These are phyloP conservation scores for Camelina laxa DNA, from an alignment of 345 rosid species.

Conservation along the genomic window DNA sequence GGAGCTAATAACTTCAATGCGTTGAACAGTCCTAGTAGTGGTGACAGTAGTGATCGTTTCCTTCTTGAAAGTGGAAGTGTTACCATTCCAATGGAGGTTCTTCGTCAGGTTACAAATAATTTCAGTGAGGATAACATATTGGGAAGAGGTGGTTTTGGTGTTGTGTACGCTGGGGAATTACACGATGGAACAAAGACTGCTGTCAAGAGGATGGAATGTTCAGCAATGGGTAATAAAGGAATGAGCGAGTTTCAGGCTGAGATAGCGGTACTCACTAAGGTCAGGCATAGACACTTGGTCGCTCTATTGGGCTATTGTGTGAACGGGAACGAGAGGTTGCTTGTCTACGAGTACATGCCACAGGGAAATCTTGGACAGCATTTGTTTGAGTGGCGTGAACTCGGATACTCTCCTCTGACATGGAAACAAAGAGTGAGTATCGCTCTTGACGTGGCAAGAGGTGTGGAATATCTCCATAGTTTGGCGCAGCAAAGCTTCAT, in stretches of 20 bases:
- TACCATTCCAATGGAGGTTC: constrained; percentile 68
- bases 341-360: constrained; percentile 95
- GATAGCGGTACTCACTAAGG: constrained; percentile 81
- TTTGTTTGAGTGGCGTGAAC: constrained; percentile 65
- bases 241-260: constrained; percentile 88
- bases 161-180: constrained; percentile 79
- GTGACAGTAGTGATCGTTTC: constrained; percentile 57
- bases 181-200: constrained; percentile 90
- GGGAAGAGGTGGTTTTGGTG: constrained; percentile 92
- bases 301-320: constrained; percentile 82
- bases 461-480: constrained; percentile 91
- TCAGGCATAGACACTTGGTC: constrained; percentile 88
- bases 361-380: constrained; percentile 81
- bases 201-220: constrained; percentile 82
- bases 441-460: constrained; percentile 87
- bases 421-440: constrained; percentile 86
- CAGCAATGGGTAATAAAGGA: constrained; percentile 66
- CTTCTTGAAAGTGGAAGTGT: constrained; percentile 67
- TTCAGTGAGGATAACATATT: constrained; percentile 69
- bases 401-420: constrained; percentile 56
- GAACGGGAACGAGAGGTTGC: constrained; percentile 75
- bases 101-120: constrained; percentile 70
- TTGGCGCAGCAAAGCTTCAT: constrained; percentile 90
- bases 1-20: constrained; percentile 51
- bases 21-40: constrained; percentile 65